A percentile compares a stretch with the other conserved stretches of the same genome.
These are phyloP conservation scores for Sicyos baderoa DNA, from an alignment of 306 rosid species.

Conservation along the genomic window DNA sequence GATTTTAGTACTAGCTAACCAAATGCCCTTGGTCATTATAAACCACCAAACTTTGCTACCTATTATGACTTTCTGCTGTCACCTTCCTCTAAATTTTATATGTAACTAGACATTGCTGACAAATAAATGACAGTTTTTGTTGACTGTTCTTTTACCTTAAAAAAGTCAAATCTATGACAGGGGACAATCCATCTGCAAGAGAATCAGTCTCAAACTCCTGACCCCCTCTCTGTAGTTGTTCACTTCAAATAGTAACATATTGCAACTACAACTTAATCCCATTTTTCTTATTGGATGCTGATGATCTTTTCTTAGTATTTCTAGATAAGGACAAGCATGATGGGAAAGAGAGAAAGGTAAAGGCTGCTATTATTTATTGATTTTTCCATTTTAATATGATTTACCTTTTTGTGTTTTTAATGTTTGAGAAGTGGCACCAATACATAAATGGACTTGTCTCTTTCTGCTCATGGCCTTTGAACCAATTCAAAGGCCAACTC, in stretches of 20 bases:
- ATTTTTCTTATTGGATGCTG: neutral
- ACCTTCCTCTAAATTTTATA: neutral
- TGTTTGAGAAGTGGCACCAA: slow-evolving; percentile 2
- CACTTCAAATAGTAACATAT: no score
- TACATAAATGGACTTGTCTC: neutral
- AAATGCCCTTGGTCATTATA: no score
- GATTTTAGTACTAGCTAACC: no score
- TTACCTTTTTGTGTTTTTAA: neutral
- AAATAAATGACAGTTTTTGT: neutral
- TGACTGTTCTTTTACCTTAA: no score
- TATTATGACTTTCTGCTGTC: neutral
- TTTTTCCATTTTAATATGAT: no score
- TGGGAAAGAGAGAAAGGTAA: neutral
- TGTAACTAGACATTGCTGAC: no score
- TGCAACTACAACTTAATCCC: neutral
- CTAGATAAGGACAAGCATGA: slow-evolving; percentile 10
- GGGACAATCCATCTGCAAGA: neutral
- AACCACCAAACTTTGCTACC: neutral
- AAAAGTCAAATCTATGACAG: neutral
- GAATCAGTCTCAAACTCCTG: neutral
- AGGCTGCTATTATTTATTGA: neutral
- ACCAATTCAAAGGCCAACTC: slow-evolving; percentile 16
- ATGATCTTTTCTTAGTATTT: neutral
- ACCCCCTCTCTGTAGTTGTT: no score
- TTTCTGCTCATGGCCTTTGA: slow-evolving; percentile 9